phyloP scores from a whole-genome alignment of 2,329 filamentous ascomycete genomes.

The Fusarium ramigenum region DNA sequence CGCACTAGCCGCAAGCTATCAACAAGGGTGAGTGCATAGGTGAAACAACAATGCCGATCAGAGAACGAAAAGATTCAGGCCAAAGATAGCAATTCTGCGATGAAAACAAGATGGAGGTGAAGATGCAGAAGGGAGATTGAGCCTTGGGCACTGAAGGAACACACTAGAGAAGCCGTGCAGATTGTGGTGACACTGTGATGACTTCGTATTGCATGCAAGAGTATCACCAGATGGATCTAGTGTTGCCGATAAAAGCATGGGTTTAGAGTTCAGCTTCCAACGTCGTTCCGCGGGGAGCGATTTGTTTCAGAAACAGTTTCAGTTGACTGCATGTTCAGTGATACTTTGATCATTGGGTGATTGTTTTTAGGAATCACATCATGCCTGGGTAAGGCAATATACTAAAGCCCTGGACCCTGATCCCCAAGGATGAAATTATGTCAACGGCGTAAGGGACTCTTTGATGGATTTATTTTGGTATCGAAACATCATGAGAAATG shows the following conservation, averaged over 20 bases:
- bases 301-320: slow-evolving; percentile 3
- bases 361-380: neutral
- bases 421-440: no score
- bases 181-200: neutral
- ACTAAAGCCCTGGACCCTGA: neutral
- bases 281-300: neutral
- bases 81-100: neutral
- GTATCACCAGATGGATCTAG: neutral
- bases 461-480: neutral
- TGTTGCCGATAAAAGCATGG: neutral
- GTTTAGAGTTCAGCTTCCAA: neutral
- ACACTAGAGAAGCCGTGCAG: neutral
- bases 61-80: neutral
- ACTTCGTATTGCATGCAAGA: neutral
- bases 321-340: neutral
- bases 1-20: neutral
- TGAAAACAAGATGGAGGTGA: neutral
- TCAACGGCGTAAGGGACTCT: fast-evolving
- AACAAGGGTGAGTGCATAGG: neutral
- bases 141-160: neutral
- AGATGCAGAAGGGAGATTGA: neutral
- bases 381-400: neutral
- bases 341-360: neutral
- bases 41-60: neutral
- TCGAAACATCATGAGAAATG: no score